These are phyloP conservation scores for Diphasiastrum complanatum DNA, from an alignment of 83 land plant species.

Conservation along the genomic window DNA sequence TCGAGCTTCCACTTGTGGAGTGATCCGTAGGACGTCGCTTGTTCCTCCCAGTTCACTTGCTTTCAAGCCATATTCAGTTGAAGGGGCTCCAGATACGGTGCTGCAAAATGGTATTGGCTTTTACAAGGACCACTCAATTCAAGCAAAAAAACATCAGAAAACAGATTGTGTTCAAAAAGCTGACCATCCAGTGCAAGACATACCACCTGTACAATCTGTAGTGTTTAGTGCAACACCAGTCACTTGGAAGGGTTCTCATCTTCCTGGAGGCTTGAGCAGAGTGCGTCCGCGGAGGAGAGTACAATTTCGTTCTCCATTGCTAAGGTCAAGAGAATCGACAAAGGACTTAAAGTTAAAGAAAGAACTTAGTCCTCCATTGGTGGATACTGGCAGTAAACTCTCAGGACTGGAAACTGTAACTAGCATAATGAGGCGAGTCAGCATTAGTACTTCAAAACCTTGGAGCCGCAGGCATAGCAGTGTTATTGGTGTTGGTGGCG, in stretches of 20 bases:
- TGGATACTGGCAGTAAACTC: not conserved
- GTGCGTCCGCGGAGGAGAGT: conserved; percentile 7
- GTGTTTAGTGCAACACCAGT: not conserved
- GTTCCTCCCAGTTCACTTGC: too few species aligned
- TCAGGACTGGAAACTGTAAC: not conserved
- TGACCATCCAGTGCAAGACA: not conserved
- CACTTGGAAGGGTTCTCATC: conserved; percentile 6
- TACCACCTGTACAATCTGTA: not conserved
- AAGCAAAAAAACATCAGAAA: not conserved
- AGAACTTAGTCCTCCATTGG: too few species aligned
- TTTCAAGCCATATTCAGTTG: not conserved
- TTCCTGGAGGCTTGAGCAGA: conserved; percentile 2
- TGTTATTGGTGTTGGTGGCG: conserved; percentile 1
- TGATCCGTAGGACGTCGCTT: conserved; percentile 3
- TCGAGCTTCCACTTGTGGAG: conserved; percentile 2
- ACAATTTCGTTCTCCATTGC: conserved; percentile 12
- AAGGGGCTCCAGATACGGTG: not conserved
- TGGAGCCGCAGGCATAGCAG: conserved; percentile 1
- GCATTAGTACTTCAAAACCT: not conserved
- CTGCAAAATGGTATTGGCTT: not conserved
- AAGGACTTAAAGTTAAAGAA: not conserved
- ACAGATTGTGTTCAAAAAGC: not conserved
- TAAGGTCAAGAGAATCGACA: not conserved
- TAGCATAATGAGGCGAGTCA: conserved; percentile 10
- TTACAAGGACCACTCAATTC: not conserved